Evolutionary conservation across 140 eudicot species (phyloP).

Genomic region (Stevia rebaudiana): DNA sequence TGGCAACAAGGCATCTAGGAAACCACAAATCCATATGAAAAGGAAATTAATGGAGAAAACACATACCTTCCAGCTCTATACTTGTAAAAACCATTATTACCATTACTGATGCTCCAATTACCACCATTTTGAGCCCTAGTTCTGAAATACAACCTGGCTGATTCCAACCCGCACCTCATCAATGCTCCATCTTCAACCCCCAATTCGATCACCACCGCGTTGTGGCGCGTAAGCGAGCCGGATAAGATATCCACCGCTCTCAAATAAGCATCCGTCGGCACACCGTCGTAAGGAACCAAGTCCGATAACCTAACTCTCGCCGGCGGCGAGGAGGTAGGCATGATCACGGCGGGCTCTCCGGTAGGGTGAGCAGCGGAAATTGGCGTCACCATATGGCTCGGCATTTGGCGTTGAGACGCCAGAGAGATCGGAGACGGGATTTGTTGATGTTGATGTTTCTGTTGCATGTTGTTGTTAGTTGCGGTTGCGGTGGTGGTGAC

Average conservation of each 20-base stretch:
- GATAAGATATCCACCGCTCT: slow-evolving; percentile 81
- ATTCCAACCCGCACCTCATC: slow-evolving; percentile 79
- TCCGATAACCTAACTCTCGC: slow-evolving; percentile 60
- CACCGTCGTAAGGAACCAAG: slow-evolving; percentile 67
- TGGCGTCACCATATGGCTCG: slow-evolving; percentile 26
- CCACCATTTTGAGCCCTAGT: slow-evolving; percentile 38
- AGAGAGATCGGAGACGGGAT: slow-evolving; percentile 34
- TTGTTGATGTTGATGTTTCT: slow-evolving; percentile 21
- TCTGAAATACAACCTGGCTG: slow-evolving; percentile 59
- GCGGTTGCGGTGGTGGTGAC: not conserved
- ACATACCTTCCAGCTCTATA: slow-evolving; percentile 82
- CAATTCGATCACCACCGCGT: slow-evolving; percentile 75
- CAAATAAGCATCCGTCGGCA: slow-evolving; percentile 41
- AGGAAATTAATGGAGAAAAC: not conserved
- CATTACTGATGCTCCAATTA: slow-evolving; percentile 28
- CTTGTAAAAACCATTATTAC: slow-evolving; percentile 52
- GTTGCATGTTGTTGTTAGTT: slow-evolving; percentile 22
- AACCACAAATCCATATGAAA: not conserved
- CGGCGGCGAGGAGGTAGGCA: slow-evolving; percentile 19
- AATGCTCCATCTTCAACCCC: slow-evolving; percentile 58
- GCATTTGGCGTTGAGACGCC: slow-evolving; percentile 21
- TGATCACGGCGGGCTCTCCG: slow-evolving; percentile 27
- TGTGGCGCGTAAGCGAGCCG: slow-evolving; percentile 60
- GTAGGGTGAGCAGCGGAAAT: slow-evolving; percentile 32
- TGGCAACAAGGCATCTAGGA: not conserved